Base-by-base conservation (phyloP, 2,329 filamentous ascomycete species). In the Pezicula carpinea region DNA sequence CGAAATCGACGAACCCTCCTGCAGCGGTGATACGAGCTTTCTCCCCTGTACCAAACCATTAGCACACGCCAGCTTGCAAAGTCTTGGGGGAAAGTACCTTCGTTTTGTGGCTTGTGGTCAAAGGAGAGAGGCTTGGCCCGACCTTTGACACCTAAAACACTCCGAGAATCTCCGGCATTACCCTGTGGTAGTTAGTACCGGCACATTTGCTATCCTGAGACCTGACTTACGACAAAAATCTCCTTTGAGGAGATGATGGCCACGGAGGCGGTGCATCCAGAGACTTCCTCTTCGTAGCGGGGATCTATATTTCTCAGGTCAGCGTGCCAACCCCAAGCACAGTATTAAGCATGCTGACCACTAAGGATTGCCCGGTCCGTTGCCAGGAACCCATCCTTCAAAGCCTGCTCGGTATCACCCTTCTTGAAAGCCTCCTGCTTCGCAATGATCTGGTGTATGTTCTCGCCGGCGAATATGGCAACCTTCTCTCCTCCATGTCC, bases 71-170 rank as follows among this genome's bases (percentile, higher is more conserved):
- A n/a, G 5, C 18, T 15, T 14, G 4, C 14, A n/a, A 6, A 29
- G 15, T 17, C 35, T 19, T 15, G 14, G 1, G 13, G 17, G 13
- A 29, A 49, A 75, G 48, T 65, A 95, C 90, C 89, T 79, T 99
- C 93, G 59, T 97, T 96, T 68, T 96, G 91, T 35, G 93, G 93
- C 73, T 99, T 99, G 77, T 99, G 93, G 68, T 99, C 93, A 65
- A 95, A 95, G n/a, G 93, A 99, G 51, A 99, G 77, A 44, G 93
- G 93, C 74, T 97, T 99, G 58, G 93, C 93, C 61, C 93, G 82
- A 56, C 93, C 93, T 74, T 97, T 99, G 63, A 99, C 89, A 60
- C 93, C 93, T 56, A 99, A 73, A 21, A 99, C 93, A 64, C 86
- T 89, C 74, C 93, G 83, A 54, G 93, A 99, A 69, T 99, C 93